A percentile compares a stretch with the other conserved stretches of the same genome.
Conservation (phyloP, 495 filamentous ascomycete species). For the Aspergillus nidulans region DNA sequence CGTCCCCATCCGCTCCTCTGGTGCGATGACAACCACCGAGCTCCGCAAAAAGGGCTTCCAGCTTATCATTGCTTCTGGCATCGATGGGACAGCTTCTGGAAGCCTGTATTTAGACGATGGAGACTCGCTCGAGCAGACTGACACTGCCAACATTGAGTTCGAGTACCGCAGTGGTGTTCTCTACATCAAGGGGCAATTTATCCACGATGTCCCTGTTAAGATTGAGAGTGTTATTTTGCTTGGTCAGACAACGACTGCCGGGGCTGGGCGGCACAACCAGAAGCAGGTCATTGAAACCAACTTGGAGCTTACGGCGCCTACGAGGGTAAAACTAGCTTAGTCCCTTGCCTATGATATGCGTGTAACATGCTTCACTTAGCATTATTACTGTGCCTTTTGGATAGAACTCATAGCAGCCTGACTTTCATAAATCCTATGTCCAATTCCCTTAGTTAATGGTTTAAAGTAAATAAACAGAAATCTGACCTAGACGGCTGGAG, state of each 20-base stretch:
- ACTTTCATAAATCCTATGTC: not conserved
- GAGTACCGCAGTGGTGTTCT: constrained; percentile 48
- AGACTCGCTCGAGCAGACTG: constrained; percentile 47
- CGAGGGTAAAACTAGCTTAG: constrained; percentile 18
- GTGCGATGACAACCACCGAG: constrained; percentile 66
- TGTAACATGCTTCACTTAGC: not conserved
- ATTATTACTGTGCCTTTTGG: not conserved
- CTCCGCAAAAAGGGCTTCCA: constrained; percentile 64
- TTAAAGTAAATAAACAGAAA: not conserved
- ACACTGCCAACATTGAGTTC: constrained; percentile 49
- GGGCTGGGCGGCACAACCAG: constrained; percentile 14
- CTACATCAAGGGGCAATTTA: constrained; percentile 49
- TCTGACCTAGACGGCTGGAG: not conserved
- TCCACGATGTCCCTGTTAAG: constrained; percentile 40
- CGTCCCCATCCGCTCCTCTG: constrained; percentile 56
- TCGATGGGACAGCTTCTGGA: constrained; percentile 44
- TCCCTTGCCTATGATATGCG: not conserved
- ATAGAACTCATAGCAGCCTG: not conserved
- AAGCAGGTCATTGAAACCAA: constrained; percentile 22
- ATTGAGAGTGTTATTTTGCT: constrained; percentile 56
- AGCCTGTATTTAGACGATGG: constrained; percentile 61
- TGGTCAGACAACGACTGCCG: constrained; percentile 25
- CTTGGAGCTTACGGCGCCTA: constrained; percentile 24
- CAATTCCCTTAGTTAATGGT: not conserved
- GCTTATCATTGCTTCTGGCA: constrained; percentile 61